Base-by-base conservation (phyloP, 495 filamentous ascomycete genomes). In the Lasiosphaeria hispida region DNA sequence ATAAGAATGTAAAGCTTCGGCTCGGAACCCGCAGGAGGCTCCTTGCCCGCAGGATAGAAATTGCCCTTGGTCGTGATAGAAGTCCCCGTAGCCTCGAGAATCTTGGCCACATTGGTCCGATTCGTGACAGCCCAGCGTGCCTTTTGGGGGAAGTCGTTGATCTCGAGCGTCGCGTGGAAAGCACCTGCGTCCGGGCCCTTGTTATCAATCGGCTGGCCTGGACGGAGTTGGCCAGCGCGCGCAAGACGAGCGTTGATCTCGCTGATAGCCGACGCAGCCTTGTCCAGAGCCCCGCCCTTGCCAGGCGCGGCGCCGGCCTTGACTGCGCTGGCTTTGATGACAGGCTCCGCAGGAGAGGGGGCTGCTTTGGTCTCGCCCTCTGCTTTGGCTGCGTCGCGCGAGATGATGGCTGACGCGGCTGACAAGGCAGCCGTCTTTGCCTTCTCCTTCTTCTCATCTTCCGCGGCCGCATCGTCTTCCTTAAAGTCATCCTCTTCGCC, bases 61-160 rank as follows among this genome's bases (percentile, higher is more conserved):
- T 77, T 93, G 55, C 94, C 94, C 74, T 99, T 99, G 43, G 91
- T 97, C 0, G 94, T 99, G 72, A 99, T 99, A 4, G 90, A 95
- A 7, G 92, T 96, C 36, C 92, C 94, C 1, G 91, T 96, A 6
- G 89, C 83, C 69, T 99, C 94, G 51, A 99, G 82, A 53, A 99
- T 96, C 78, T 97, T 97, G 60, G 94, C 94, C 55, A 99, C 94
- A 64, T 99, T 99, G 5, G 95, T 99, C 42, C 94, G 85, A 68
- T 99, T 99, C 48, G 94, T 99, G 72, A 99, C 94, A 17, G 91
- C 93, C 94, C 94, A 99, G 55, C 94, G 85, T 61, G 95, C 94
- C 84, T 97, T 97, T 72, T 97, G 94, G 30, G 94, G 95, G 72
- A 97, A 97, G 74, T 97, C 94, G 70, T 99, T 99, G 81, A 99